Base-by-base conservation (phyloP, 306 rosid genomes). In the Pterocarpus macrocarpus region DNA sequence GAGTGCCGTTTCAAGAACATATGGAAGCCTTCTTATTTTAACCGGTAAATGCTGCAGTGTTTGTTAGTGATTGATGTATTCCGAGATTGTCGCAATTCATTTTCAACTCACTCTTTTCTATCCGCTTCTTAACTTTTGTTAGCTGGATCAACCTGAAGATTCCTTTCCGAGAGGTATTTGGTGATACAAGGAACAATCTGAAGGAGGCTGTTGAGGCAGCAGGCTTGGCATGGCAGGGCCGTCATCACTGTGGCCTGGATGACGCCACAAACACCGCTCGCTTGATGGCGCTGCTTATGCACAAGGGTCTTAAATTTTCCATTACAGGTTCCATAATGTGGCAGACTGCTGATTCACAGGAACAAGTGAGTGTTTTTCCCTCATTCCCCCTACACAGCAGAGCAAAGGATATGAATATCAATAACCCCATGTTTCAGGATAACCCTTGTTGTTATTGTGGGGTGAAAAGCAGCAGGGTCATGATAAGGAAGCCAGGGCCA, bases 1-100 rank as follows among this genome's bases (percentile, higher is more conserved):
- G 98, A 94, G 89, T 94, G 98, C 73, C 94, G 90, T 67, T 94
- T 87, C 87, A 94, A 94, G 91, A 94, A 94, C 77, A 91, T 94
- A 57, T 86, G 89, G 56, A 94, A 94, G 86, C 98, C 98, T 73
- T 94, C 97, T 49, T 94, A 94, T 82, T 94, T 94, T 73, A 90
- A 94, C 87, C 84, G 94, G 98, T 94, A 88, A 86, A 72, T 72
- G 76, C 64, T 52, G 82, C 81, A 63, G 44, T 56, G 70, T 65
- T 32, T 38, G 41, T 67, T 14, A 80, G 41, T 56, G 73, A 49
- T 71, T 72, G 4, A 81, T 64, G 73, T 34, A 44, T 69, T 38
- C 41, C 41, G 1, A 38, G 69, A 39, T 58, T 72, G 41, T 50
- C 63, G 52, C 14, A 81, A 75, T 81, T 59, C 75, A n/a, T 65